Evolutionary conservation across 768 basidiomycete species (phyloP).

Genomic region (Boletus rufocinnamomeus): DNA sequence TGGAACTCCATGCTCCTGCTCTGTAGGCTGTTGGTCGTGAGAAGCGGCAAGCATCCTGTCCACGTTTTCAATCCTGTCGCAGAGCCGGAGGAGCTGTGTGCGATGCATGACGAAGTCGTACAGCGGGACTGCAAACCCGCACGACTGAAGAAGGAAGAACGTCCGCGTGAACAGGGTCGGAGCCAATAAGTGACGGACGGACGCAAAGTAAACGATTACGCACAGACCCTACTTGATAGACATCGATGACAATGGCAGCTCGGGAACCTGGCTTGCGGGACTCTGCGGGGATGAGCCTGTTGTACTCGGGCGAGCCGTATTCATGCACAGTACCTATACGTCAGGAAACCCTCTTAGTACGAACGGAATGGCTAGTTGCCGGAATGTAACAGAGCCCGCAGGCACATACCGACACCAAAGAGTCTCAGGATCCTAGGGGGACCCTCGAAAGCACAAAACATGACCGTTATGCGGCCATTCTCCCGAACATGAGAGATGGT

Average conservation of each 20-base stretch:
- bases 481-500: conserved; percentile 64
- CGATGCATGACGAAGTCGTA: conserved; percentile 60
- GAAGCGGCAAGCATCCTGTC: conserved; percentile 35
- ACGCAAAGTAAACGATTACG: conserved; percentile 6
- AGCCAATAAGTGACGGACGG: background rate
- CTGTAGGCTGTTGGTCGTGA: background rate
- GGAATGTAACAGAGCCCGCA: background rate
- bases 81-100: conserved; percentile 46
- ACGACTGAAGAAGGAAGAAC: conserved; percentile 48
- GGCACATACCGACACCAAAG: conserved; percentile 53
- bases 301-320: conserved; percentile 64
- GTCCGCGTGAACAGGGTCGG: background rate
- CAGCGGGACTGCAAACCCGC: no score
- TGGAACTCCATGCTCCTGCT: background rate
- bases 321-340: conserved; percentile 58
- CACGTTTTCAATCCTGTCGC: conserved; percentile 41
- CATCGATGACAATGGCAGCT: conserved; percentile 58
- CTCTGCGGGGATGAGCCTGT: conserved; percentile 48
- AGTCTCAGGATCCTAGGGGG: conserved; percentile 56
- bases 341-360: background rate
- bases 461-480: conserved; percentile 62
- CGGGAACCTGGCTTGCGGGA: conserved; percentile 59
- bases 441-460: conserved; percentile 66
- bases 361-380: background rate
- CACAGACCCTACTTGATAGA: conserved; percentile 57